phyloP scores from a whole-genome alignment of 495 filamentous ascomycete genomes.

The Cercophora samala region DNA sequence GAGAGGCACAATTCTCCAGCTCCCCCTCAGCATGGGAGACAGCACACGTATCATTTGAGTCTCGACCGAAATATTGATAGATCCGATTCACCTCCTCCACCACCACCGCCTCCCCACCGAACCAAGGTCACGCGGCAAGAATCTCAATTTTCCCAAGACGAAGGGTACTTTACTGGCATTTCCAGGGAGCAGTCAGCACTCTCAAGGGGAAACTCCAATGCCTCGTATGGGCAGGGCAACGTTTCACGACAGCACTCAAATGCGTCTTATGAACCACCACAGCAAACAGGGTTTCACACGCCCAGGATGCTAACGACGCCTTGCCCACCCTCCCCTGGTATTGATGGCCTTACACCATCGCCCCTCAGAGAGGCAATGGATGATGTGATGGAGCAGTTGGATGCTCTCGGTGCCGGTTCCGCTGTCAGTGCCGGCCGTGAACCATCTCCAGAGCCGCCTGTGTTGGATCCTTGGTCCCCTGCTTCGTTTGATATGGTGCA shows the following conservation, averaged over 20 bases:
- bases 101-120: slow-evolving; percentile 54
- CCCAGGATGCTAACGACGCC: slow-evolving; percentile 50
- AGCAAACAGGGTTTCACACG: slow-evolving; percentile 45
- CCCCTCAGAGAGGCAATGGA: slow-evolving; percentile 94
- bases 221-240: slow-evolving; percentile 22
- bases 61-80: slow-evolving; percentile 18
- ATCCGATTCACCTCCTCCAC: slow-evolving; percentile 47
- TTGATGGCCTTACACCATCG: slow-evolving; percentile 74
- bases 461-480: slow-evolving; percentile 82
- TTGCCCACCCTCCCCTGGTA: slow-evolving; percentile 59
- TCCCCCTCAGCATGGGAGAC: slow-evolving; percentile 24
- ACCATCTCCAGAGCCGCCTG: slow-evolving; percentile 48
- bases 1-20: slow-evolving; percentile 7
- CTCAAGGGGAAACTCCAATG: slow-evolving; percentile 27
- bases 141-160: slow-evolving; percentile 37
- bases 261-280: slow-evolving; percentile 34
- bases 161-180: slow-evolving; percentile 27
- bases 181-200: slow-evolving; percentile 24
- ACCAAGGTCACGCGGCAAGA: slow-evolving; percentile 21
- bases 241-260: slow-evolving; percentile 22
- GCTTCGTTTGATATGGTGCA: slow-evolving; percentile 73
- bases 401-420: slow-evolving; percentile 74
- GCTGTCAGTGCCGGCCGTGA: slow-evolving; percentile 16
- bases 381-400: slow-evolving; percentile 92
- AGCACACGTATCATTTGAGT: slow-evolving; percentile 23